Percentiles rank a stretch among this genome's conserved stretches.
These are phyloP conservation scores for Beauveria sp. DNA, from an alignment of 2,329 filamentous ascomycete species.

Conservation along the genomic window DNA sequence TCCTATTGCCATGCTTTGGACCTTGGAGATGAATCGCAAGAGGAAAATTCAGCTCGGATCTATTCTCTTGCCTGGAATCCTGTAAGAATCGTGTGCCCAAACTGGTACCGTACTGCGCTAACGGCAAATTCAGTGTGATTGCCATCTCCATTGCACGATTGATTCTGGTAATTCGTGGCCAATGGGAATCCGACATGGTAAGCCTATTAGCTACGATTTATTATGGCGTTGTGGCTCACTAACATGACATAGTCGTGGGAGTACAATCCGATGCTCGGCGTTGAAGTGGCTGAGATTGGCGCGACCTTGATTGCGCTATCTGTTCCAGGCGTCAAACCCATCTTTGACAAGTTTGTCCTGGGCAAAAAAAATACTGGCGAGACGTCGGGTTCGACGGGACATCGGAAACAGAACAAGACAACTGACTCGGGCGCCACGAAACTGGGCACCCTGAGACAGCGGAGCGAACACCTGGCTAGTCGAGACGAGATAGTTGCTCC, in stretches of 20 bases:
- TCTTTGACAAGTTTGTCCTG: constrained; percentile 31
- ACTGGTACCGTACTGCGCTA: not conserved
- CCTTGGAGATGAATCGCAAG: constrained; percentile 34
- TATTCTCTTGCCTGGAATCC: constrained; percentile 41
- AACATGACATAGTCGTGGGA: constrained; percentile 33
- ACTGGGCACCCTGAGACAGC: constrained; percentile 22
- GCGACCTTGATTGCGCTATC: constrained; percentile 43
- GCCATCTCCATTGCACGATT: constrained; percentile 40
- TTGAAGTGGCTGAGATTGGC: constrained; percentile 44
- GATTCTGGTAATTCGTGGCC: constrained; percentile 38
- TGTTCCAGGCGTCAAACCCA: constrained; percentile 40
- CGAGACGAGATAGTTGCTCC: constrained; percentile 17
- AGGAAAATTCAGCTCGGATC: constrained; percentile 39
- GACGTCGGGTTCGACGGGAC: constrained; percentile 17
- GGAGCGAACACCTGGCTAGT: constrained; percentile 24
- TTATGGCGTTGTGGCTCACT: not conserved
- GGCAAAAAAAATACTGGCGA: constrained; percentile 18
- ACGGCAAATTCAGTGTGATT: constrained; percentile 32
- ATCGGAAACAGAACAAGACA: constrained; percentile 16
- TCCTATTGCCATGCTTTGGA: constrained; percentile 38
- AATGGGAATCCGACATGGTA: constrained; percentile 35
- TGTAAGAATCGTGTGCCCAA: constrained; percentile 25
- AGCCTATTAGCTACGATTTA: not conserved
- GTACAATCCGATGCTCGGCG: constrained; percentile 41
- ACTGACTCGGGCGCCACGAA: constrained; percentile 20